A percentile compares a stretch with the other conserved stretches of the same genome.
phyloP scores from a whole-genome alignment of 129 eudicot genomes.

The Ambrosia artemisiifolia region DNA sequence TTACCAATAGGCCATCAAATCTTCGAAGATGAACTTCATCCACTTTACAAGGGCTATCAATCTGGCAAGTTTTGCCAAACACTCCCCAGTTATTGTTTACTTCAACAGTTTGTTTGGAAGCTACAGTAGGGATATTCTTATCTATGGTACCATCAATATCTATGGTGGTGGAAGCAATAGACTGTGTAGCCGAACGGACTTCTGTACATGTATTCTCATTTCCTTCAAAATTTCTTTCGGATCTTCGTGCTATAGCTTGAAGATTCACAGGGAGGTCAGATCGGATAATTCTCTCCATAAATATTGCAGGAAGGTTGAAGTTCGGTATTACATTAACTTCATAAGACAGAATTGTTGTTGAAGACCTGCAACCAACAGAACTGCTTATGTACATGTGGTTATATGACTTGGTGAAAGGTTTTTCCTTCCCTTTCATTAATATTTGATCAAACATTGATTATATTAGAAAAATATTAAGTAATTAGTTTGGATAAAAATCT shows the following conservation, averaged over 20 bases:
- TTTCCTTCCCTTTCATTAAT: background rate
- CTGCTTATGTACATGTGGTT: background rate
- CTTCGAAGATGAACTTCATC: slow-evolving; percentile 98
- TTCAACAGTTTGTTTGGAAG: slow-evolving; percentile 51
- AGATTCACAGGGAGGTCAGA: slow-evolving; percentile 98
- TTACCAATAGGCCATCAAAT: slow-evolving; percentile 95
- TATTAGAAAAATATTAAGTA: background rate
- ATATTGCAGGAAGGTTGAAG: slow-evolving; percentile 85
- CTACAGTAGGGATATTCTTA: slow-evolving; percentile 38
- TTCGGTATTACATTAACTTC: slow-evolving; percentile 93
- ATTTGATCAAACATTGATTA: background rate
- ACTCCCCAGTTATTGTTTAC: slow-evolving; percentile 80
- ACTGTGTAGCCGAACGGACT: slow-evolving; percentile 15
- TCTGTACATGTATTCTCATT: slow-evolving; percentile 38
- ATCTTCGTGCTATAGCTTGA: slow-evolving; percentile 89
- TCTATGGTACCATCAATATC: slow-evolving; percentile 35
- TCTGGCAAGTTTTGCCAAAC: slow-evolving; percentile 72
- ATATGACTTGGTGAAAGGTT: slow-evolving; percentile 1
- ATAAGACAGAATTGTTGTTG: slow-evolving; percentile 57
- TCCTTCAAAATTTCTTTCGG: slow-evolving; percentile 67
- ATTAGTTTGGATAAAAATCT: background rate
- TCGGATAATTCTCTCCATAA: slow-evolving; percentile 83
- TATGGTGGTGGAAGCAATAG: slow-evolving; percentile 32
- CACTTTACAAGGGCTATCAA: slow-evolving; percentile 68
- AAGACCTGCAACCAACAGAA: slow-evolving; percentile 45